Base-by-base conservation (phyloP, 2,329 filamentous ascomycete species). In the Ampelomyces quisqualis region DNA sequence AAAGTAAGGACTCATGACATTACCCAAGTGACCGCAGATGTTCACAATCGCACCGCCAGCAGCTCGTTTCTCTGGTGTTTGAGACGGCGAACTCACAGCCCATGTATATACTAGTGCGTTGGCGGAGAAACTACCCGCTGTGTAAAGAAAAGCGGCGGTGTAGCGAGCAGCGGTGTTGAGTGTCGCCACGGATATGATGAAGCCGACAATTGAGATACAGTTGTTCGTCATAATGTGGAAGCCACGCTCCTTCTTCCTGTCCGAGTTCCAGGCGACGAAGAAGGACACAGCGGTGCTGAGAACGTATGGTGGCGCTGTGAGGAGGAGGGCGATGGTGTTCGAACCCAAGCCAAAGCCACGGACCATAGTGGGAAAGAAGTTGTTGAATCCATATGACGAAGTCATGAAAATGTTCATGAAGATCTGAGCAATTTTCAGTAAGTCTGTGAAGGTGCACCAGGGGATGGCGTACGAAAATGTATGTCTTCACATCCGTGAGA, bases 1-100 rank as follows among this genome's bases (percentile, higher is more conserved):
- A 41, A 71, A 72, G 34, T 70, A 72, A 2, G 70, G 70, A 1
- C 58, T 65, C 43, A 63, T 68, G n/a, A 73, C 61, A 7, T 67
- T 71, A 1, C 67, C 69, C 2, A 72, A 32, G 32, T 72, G 67
- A 0, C 58, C 59, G 13, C 69, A 46, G 5, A 72, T 54, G 31
- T 70, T 71, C 14, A 70, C 58, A 0, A 72, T 61, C 1, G 68
- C 62, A 5, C 57, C 59, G 4, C 64, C 67, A 10, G 45, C 45
- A 1, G 70, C 69, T 7, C 63, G 59, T 56, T 72, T 71, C 51
- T 72, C 68, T 0, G 69, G 67, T 0, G 69, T 70, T 21, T 64
- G 56, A 15, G 58, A 59, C 7, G 70, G 53, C 0, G 61, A 60
- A 3, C 56, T 56, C 0, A 63, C 58, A 0, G 62, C 64, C 70